Percentiles rank a stretch among this genome's conserved stretches.
These are phyloP conservation scores for Monoraphidium neglectum DNA, from an alignment of 139 green algal species.

Conservation along the genomic window DNA sequence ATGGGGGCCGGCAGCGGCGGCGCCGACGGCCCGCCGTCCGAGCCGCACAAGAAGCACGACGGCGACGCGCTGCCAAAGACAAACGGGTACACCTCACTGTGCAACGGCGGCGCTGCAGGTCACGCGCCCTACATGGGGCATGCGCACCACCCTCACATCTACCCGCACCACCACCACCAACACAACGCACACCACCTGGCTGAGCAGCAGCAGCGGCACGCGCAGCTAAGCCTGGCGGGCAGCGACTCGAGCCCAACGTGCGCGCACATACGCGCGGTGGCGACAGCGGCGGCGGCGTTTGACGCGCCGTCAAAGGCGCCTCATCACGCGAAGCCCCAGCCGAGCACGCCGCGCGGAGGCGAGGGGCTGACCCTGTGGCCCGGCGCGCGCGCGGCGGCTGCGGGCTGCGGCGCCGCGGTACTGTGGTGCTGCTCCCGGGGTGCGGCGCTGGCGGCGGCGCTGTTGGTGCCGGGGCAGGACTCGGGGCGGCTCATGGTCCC, in stretches of 20 bases:
- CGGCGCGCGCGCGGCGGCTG: slow-evolving; percentile 5
- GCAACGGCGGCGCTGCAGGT: too few species aligned
- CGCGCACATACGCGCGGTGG: too few species aligned
- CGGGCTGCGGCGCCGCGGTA: slow-evolving; percentile 6
- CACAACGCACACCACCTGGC: not conserved
- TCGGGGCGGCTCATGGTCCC: slow-evolving; percentile 16
- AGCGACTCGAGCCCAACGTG: too few species aligned
- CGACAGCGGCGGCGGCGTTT: not conserved
- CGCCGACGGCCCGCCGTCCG: not conserved
- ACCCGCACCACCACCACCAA: not conserved
- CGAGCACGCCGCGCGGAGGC: too few species aligned
- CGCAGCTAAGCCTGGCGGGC: not conserved
- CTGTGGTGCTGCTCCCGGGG: slow-evolving; percentile 1
- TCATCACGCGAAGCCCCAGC: too few species aligned
- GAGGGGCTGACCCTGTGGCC: not conserved
- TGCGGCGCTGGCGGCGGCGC: slow-evolving; percentile 3
- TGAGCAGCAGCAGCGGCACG: not conserved
- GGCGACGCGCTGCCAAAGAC: too few species aligned
- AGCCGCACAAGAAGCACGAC: too few species aligned
- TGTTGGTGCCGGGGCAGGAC: not conserved
- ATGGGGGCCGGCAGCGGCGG: slow-evolving; percentile 13
- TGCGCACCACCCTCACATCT: not conserved
- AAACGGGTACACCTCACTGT: too few species aligned
- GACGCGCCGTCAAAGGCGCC: too few species aligned
- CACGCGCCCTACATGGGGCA: not conserved